Evolutionary conservation across 2,329 filamentous ascomycete genomes (phyloP).

Genomic region (Fusarium continuum): DNA sequence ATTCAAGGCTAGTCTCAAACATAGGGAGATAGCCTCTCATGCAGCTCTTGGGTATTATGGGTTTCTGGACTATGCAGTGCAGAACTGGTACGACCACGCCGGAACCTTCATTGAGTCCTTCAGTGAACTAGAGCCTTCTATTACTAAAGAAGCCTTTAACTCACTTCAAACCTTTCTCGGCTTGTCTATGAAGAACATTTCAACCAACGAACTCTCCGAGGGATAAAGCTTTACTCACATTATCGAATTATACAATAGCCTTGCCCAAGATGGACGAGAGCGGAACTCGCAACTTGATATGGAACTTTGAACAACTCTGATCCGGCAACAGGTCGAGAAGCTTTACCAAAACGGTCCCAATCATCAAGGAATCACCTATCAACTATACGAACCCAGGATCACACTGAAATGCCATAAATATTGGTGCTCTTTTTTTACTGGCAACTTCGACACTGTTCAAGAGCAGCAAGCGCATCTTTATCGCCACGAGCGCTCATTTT

Average conservation of each 20-base stretch:
- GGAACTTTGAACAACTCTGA: not conserved
- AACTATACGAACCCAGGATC: not conserved
- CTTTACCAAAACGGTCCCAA: not conserved
- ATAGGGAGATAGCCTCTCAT: not conserved
- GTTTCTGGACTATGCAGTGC: slow-evolving; percentile 17
- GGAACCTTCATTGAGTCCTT: not conserved
- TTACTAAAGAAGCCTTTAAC: not conserved
- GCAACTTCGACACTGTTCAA: not conserved
- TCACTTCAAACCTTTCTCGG: not conserved
- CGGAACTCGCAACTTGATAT: not conserved
- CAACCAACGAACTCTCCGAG: too few species aligned
- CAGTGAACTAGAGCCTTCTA: not conserved
- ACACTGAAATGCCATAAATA: slow-evolving; percentile 15
- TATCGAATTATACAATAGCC: not conserved
- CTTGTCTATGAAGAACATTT: not conserved
- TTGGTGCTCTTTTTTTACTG: slow-evolving; percentile 22
- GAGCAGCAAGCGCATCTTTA: not conserved
- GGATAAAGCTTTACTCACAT: not conserved
- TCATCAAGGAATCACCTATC: not conserved
- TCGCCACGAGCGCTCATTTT: slow-evolving; percentile 13
- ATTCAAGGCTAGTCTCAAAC: not conserved
- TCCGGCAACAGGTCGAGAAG: slow-evolving; percentile 6
- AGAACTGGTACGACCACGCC: slow-evolving; percentile 16
- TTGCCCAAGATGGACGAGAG: not conserved
- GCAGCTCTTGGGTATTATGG: slow-evolving; percentile 1